Evolutionary conservation across 305 asterid species (phyloP).

Genomic region (Fraxinus ornus): DNA sequence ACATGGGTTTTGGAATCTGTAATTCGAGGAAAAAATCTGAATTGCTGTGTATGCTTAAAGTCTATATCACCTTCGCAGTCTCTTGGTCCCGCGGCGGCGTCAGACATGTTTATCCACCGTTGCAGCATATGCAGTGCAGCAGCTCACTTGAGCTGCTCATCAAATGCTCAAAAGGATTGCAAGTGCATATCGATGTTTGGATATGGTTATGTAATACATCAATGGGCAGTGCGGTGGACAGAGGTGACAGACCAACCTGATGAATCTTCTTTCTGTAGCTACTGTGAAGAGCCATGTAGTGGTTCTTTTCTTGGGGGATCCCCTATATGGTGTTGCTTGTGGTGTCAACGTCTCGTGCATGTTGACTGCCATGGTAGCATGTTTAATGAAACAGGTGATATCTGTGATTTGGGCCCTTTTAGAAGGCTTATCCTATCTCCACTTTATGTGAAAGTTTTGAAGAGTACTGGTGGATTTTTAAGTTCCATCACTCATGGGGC

Average conservation of each 20-base stretch:
- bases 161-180: constrained; percentile 81
- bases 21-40: constrained; percentile 75
- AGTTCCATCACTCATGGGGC: constrained; percentile 96
- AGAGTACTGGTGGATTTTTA: constrained; percentile 63
- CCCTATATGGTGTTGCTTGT: constrained; percentile 95
- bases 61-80: constrained; percentile 80
- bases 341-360: constrained; percentile 97
- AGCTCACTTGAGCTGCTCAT: constrained; percentile 82
- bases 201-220: constrained; percentile 70
- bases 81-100: constrained; percentile 61
- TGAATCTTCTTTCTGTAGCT: constrained; percentile 85
- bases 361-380: constrained; percentile 87
- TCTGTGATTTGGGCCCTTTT: constrained; percentile 88
- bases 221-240: constrained; percentile 97
- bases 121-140: constrained; percentile 88
- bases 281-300: constrained; percentile 97
- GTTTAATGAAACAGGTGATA: constrained; percentile 80
- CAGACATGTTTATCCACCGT: constrained; percentile 68
- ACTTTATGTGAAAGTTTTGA: constrained; percentile 64
- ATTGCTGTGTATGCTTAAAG: constrained; percentile 84
- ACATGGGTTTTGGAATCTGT: constrained; percentile 77
- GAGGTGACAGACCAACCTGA: constrained; percentile 87
- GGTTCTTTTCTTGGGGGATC: constrained; percentile 91
- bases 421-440: constrained; percentile 90
- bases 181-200: constrained; percentile 85